Evolutionary conservation across 2,329 filamentous ascomycete species (phyloP).

Genomic region (Aspergillus ochraceus): DNA sequence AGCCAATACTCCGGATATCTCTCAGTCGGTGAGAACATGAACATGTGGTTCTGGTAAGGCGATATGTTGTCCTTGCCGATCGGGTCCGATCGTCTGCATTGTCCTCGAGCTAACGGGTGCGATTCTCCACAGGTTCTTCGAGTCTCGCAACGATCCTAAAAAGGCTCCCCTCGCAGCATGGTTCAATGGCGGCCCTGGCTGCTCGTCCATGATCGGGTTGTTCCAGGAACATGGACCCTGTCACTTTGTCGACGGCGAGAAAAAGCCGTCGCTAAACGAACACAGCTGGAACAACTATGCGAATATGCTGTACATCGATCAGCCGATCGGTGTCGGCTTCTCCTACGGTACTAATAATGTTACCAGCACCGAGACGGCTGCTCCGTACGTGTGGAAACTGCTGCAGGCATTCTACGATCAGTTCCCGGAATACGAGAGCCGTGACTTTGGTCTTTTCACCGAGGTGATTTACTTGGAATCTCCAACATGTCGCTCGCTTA

Average conservation of each 20-base stretch:
- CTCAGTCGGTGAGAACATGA: slow-evolving; percentile 45
- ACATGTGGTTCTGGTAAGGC: slow-evolving; percentile 47
- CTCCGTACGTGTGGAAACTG: slow-evolving; percentile 57
- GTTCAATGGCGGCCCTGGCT: slow-evolving; percentile 52
- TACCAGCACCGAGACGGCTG: slow-evolving; percentile 48
- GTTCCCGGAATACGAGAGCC: slow-evolving; percentile 41
- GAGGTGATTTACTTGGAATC: slow-evolving; percentile 20
- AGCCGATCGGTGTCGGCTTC: slow-evolving; percentile 58
- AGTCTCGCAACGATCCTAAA: slow-evolving; percentile 46
- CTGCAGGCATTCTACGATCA: slow-evolving; percentile 49
- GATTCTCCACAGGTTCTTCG: slow-evolving; percentile 43
- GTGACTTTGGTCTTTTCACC: slow-evolving; percentile 37
- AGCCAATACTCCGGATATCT: slow-evolving; percentile 56
- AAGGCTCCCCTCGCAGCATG: slow-evolving; percentile 47
- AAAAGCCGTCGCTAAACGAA: slow-evolving; percentile 46
- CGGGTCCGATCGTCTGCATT: neutral
- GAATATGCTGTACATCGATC: slow-evolving; percentile 68
- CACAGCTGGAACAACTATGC: slow-evolving; percentile 61
- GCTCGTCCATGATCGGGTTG: slow-evolving; percentile 42
- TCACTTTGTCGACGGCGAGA: slow-evolving; percentile 40
- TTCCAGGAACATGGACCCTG: slow-evolving; percentile 49
- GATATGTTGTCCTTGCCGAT: neutral
- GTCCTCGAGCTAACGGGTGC: neutral
- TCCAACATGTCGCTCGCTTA: no score
- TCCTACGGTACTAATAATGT: slow-evolving; percentile 44